Base-by-base conservation (phyloP, 768 basidiomycete species). In the Rickenella mellea region DNA sequence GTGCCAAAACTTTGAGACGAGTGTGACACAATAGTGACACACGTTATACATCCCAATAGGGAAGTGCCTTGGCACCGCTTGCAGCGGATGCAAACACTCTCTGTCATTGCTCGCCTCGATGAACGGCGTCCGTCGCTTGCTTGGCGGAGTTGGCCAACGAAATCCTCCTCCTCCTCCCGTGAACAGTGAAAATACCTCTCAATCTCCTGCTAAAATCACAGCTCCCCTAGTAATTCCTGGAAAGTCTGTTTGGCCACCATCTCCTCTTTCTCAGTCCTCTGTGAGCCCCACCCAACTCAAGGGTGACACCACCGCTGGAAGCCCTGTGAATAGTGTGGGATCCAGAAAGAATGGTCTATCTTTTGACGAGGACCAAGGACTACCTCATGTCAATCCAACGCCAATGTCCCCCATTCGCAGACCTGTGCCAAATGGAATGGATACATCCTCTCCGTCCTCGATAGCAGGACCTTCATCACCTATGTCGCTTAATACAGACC, bases 91-190 rank as follows among this genome's bases (percentile, higher is more conserved):
- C 29, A 12, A 12, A 12, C 29, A 17, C 14, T 41, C 40, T 4
- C 17, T 14, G 10, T 11, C 10, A 9, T 12, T 20, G n/a, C 30
- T 14, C 40, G 19, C n/a, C 42, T 5, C 45, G 56, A 83, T 83
- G 81, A 80, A 83, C 71, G 78, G 79, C 53, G 78, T 83, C 48
- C 80, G 78, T 52, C 73, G 77, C 63, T 68, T 83, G 50, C 69
- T 81, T 43, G 68, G 64, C 36, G 64, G 62, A 45, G 69, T 68
- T 48, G 22, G 48, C 42, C 55, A 25, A 48, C 31, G 20, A 37
- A 47, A 32, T 42, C 39, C 47, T 44, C 54, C 40, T 48, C 57
- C 33, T 60, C 51, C 29, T 51, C 57, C 15, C 51, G 33, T 22
- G 33, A 36, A n/a, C n/a, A n/a, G 11, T 14, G 6, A 48, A 36